Conservation (phyloP, 225 moss, liverwort and hornwort genomes). For the Polytrichum commune region DNA sequence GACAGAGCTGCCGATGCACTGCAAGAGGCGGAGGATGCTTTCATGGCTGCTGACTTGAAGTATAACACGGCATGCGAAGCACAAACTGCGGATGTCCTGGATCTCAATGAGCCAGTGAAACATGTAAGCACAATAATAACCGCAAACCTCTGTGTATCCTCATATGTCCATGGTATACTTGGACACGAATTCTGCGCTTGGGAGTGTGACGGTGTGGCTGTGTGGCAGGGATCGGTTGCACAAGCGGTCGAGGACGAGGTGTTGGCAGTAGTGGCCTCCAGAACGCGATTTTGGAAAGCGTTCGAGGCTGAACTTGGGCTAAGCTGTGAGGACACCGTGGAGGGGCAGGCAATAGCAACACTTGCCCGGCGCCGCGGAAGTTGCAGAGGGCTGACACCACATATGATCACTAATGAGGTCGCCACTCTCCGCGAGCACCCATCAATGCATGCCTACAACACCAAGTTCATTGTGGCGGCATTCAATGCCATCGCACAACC, state of each 20-base stretch:
- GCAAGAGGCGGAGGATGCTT: too few relatives aligned
- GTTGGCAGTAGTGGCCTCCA: neutral
- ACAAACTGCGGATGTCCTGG: too few relatives aligned
- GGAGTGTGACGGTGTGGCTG: too few relatives aligned
- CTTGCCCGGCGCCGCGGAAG: neutral
- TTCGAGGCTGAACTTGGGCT: neutral
- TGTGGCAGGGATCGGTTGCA: too few relatives aligned
- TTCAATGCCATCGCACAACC: neutral
- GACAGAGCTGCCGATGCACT: too few relatives aligned
- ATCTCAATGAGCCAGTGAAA: too few relatives aligned
- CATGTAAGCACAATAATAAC: too few relatives aligned
- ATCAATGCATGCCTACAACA: neutral
- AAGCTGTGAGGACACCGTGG: neutral
- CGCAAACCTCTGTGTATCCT: too few relatives aligned
- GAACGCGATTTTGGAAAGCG: neutral
- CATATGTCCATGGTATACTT: too few relatives aligned
- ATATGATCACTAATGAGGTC: neutral
- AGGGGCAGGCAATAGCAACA: neutral
- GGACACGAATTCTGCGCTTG: too few relatives aligned
- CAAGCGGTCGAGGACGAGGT: neutral
- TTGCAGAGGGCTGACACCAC: neutral
- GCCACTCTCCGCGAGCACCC: rapidly evolving
- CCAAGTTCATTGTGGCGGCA: neutral
- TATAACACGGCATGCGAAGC: too few relatives aligned
- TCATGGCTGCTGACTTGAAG: too few relatives aligned